Base-by-base conservation (phyloP, 2,329 filamentous ascomycete species). In the Aureobasidium sp. region DNA sequence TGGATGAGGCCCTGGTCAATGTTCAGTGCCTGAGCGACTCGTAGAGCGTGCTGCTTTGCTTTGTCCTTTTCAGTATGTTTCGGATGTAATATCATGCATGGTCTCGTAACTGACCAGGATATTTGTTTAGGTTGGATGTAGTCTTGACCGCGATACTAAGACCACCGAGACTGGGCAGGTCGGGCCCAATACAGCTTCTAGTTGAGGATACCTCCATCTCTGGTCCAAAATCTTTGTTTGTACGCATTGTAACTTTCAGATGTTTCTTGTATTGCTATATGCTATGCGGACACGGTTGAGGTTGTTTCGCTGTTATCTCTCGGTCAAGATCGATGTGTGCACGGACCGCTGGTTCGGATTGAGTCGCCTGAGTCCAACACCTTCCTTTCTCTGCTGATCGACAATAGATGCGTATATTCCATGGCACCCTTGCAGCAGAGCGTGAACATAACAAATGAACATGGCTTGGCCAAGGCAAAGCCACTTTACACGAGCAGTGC, bases 1-100 rank as follows among this genome's bases (percentile, higher is more conserved):
- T 80, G 82, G 45, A 84, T 76, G 50, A 83, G 64, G 22, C 80
- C 77, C 38, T 70, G 58, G 55, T 74, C 68, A 42, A 74, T 65
- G 45, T 63, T 39, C 3, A 59, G 47, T 19, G 51, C 34, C n/a
- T n/a, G 35, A 30, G 57, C 54, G 7, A 59, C 57, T 40, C 57
- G 34, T 34, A 25, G 35, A 12, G 57, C 57, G 45, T 59, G 57
- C n/a, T 59, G 47, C 37, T 45, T 57, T 24, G 57, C 57, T 55
- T 27, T n/a, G 11, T 14, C 2, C 16, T 16, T 10, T 19, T 52
- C n/a, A 42, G 37, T 14, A 17, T 32, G 19, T 14, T 8, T 44
- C 41, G 6, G 37, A 40, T 11, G 14, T 30, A n/a, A 19, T 27
- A 29, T 29, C 7, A 7, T 29, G 27, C 27, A 8, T 29, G 7